Conservation (phyloP, 75 land plant species). For the Pinus tabuliformis region DNA sequence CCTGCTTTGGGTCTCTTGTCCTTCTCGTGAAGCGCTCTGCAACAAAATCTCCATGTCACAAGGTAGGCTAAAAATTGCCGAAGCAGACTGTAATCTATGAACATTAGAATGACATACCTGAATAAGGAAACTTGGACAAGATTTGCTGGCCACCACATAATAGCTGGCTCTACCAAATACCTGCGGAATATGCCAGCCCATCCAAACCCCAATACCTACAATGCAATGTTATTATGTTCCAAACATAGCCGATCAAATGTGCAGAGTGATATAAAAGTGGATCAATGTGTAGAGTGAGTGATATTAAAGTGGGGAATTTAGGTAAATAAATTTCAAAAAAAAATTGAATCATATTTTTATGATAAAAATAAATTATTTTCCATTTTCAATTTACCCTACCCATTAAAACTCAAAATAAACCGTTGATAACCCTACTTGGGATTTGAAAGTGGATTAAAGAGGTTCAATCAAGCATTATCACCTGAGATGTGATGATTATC, state of each 20-base stretch:
- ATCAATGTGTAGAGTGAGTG: no score
- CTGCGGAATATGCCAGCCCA: slow-evolving; percentile 43
- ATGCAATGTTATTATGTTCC: not conserved
- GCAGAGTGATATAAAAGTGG: no score
- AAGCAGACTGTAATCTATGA: not conserved
- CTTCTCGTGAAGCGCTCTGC: slow-evolving; percentile 34
- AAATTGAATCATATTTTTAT: no score
- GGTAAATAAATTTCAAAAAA: no score
- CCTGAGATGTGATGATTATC: slow-evolving; percentile 52
- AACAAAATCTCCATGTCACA: not conserved
- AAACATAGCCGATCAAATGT: not conserved
- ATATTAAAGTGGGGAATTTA: no score
- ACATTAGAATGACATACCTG: slow-evolving; percentile 15
- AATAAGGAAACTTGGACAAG: slow-evolving; percentile 29
- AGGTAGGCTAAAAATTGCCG: no score
- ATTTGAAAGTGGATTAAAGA: not conserved
- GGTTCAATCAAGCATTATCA: slow-evolving; percentile 9
- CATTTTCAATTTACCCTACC: no score
- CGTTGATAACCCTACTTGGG: not conserved
- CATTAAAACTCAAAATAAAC: not conserved
- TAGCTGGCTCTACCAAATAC: slow-evolving; percentile 41
- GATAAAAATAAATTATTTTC: slow-evolving; percentile 2
- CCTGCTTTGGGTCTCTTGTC: slow-evolving; percentile 21
- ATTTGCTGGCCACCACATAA: slow-evolving; percentile 51
- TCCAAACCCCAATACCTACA: slow-evolving; percentile 38